Evolutionary conservation across 768 basidiomycete species (phyloP).

Genomic region (Termitomyces bulborhizus): DNA sequence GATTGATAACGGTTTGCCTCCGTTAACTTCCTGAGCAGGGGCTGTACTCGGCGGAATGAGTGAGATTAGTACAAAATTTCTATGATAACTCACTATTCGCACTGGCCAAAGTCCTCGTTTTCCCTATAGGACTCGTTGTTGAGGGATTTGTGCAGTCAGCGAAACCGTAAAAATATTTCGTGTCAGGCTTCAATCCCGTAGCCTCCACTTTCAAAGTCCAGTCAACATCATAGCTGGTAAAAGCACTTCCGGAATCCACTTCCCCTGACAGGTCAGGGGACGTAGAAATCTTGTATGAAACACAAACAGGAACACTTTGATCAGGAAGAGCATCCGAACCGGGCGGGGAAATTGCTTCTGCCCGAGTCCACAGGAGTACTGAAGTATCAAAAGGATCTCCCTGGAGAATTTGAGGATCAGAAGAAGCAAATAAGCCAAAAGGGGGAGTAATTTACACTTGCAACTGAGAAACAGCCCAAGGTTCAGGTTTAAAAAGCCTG

Average conservation of each 20-base stretch:
- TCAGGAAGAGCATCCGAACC: slow-evolving; percentile 1
- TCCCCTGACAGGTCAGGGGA: slow-evolving; percentile 26
- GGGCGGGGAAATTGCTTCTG: slow-evolving; percentile 29
- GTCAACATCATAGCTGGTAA: slow-evolving; percentile 53
- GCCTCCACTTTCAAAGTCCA: slow-evolving; percentile 59
- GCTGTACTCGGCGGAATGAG: not conserved
- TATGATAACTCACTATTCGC: not conserved
- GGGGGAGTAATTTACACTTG: not conserved
- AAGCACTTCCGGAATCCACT: slow-evolving; percentile 41
- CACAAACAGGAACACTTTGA: slow-evolving; percentile 33
- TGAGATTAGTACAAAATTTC: not conserved
- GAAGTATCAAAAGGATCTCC: not conserved
- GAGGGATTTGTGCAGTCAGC: slow-evolving; percentile 43
- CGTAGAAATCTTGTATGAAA: slow-evolving; percentile 39
- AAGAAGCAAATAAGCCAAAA: not conserved
- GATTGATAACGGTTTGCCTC: not conserved
- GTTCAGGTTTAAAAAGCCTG: not conserved
- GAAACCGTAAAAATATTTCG: slow-evolving; percentile 40
- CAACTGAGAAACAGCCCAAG: not conserved
- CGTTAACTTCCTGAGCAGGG: not conserved
- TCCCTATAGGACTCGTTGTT: slow-evolving; percentile 40
- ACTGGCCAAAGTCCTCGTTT: slow-evolving; percentile 33
- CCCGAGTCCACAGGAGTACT: slow-evolving; percentile 42
- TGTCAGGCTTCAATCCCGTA: slow-evolving; percentile 40
- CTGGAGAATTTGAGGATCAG: slow-evolving; percentile 16